Percentiles rank a stretch among this genome's conserved stretches.
These are phyloP conservation scores for Funneliformis mosseae DNA, from an alignment of 192 early-diverging fungal species.

Conservation along the genomic window DNA sequence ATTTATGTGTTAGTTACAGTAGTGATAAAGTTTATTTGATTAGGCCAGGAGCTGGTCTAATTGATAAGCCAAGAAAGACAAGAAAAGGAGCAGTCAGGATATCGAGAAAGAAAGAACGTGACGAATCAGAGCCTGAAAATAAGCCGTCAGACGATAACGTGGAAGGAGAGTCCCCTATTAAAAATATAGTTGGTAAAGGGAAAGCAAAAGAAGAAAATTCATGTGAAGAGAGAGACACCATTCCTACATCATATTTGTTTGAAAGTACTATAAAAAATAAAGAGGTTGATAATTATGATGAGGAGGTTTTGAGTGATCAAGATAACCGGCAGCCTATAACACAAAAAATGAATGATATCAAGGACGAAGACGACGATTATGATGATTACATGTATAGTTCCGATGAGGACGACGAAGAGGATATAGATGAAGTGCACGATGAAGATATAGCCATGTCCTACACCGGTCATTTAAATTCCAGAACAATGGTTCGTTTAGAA, in stretches of 20 bases:
- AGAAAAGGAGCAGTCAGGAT: slow-evolving; percentile 10
- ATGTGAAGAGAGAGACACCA: not conserved
- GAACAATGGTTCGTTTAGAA: slow-evolving; percentile 39
- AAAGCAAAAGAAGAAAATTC: not conserved
- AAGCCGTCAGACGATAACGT: not conserved
- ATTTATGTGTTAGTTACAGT: slow-evolving; percentile 48
- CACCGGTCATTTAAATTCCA: slow-evolving; percentile 45
- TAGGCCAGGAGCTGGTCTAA: slow-evolving; percentile 31
- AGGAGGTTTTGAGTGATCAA: not conserved
- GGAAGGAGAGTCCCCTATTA: not conserved
- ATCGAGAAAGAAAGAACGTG: not conserved
- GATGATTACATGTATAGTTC: slow-evolving; percentile 20
- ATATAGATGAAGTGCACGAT: slow-evolving; percentile 13
- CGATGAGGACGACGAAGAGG: slow-evolving; percentile 37
- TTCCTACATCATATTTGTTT: no score
- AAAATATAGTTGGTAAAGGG: not conserved
- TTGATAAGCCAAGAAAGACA: not conserved
- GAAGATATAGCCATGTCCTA: slow-evolving; percentile 39
- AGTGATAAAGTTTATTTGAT: slow-evolving; percentile 41
- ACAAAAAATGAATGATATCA: slow-evolving; percentile 17
- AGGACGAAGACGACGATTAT: slow-evolving; percentile 34
- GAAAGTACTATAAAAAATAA: not conserved
- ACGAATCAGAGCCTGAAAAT: not conserved
- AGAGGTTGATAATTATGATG: slow-evolving; percentile 19
- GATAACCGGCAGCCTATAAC: not conserved